These are phyloP conservation scores for Leptographium flavum DNA, from an alignment of 2,329 filamentous ascomycete genomes.

Conservation along the genomic window DNA sequence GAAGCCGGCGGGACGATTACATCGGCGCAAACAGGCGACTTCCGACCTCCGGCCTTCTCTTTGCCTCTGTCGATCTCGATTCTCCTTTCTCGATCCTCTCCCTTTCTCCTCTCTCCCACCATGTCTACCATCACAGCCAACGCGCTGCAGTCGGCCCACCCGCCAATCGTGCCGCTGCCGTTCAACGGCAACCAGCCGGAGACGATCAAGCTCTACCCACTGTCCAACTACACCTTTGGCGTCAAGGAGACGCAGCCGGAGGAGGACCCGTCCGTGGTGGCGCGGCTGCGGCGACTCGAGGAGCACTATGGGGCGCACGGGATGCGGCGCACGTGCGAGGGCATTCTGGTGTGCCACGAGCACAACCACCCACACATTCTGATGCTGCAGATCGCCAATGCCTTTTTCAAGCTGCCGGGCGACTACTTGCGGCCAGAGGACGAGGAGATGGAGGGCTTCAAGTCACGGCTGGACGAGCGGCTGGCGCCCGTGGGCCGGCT, in stretches of 20 bases:
- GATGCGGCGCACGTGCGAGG: slow-evolving; percentile 95
- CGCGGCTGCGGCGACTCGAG: slow-evolving; percentile 83
- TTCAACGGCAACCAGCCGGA: slow-evolving; percentile 85
- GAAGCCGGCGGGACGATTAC: not conserved
- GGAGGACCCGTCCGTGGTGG: slow-evolving; percentile 90
- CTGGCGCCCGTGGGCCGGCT: slow-evolving; percentile 82
- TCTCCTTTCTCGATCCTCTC: not conserved
- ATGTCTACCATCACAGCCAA: slow-evolving; percentile 80
- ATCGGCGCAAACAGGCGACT: not conserved
- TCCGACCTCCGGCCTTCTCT: no score
- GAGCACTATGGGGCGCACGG: slow-evolving; percentile 86
- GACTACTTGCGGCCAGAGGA: slow-evolving; percentile 86
- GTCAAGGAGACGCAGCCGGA: slow-evolving; percentile 98
- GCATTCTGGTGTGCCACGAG: slow-evolving; percentile 93
- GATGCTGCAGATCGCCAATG: slow-evolving; percentile 98
- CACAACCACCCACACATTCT: slow-evolving; percentile 98
- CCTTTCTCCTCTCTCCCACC: slow-evolving; percentile 5
- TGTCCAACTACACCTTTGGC: slow-evolving; percentile 98
- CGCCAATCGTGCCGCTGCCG: slow-evolving; percentile 62
- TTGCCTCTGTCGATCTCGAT: not conserved
- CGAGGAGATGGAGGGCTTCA: slow-evolving; percentile 91
- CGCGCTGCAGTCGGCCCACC: slow-evolving; percentile 62
- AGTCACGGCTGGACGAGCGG: slow-evolving; percentile 78
- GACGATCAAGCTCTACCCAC: slow-evolving; percentile 81
- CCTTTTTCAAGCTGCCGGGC: slow-evolving; percentile 96